These are phyloP conservation scores for Amaranthus tricolor DNA, from an alignment of 179 eudicot genomes.

Conservation along the genomic window DNA sequence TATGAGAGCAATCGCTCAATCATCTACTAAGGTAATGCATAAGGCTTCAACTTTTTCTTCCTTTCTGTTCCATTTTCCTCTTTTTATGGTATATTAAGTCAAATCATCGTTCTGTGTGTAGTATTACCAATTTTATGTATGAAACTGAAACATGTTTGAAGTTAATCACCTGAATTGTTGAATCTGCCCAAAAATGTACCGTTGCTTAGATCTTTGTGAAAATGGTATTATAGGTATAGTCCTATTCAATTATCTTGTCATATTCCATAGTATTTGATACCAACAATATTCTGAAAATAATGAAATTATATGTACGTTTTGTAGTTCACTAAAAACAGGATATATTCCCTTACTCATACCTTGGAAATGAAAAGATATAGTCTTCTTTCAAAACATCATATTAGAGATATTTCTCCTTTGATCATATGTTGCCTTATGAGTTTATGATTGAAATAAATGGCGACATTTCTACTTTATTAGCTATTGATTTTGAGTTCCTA, in stretches of 20 bases:
- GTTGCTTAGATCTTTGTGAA: too few relatives aligned
- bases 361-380: background rate
- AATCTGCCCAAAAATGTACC: too few relatives aligned
- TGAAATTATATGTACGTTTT: background rate
- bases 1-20: conserved; percentile 67
- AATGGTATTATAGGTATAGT: background rate
- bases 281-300: background rate
- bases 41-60: background rate
- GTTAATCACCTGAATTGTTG: too few relatives aligned
- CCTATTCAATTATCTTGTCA: background rate
- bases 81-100: background rate
- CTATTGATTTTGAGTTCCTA: background rate
- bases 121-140: too few relatives aligned
- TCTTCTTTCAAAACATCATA: background rate
- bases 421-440: background rate
- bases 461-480: background rate
- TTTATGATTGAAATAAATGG: background rate
- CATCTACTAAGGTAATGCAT: conserved; percentile 55
- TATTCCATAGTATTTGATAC: background rate
- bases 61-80: background rate
- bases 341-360: background rate
- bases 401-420: background rate
- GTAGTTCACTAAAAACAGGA: background rate
- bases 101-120: background rate
- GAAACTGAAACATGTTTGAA: too few relatives aligned